phyloP scores from a whole-genome alignment of 2,329 filamentous ascomycete species.

The Epichloe scottii region DNA sequence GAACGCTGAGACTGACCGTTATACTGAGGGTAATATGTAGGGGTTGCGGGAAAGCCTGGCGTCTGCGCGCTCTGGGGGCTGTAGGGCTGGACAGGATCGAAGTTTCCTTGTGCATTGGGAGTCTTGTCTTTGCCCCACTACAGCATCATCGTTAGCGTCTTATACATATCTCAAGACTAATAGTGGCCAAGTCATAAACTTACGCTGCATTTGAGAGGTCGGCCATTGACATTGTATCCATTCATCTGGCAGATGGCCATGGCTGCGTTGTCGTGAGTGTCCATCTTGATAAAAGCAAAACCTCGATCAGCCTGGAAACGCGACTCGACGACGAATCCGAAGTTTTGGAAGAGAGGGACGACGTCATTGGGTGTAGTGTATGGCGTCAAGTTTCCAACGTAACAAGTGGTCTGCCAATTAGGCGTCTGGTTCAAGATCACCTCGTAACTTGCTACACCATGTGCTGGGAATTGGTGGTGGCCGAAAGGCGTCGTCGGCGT shows the following conservation, averaged over 20 bases:
- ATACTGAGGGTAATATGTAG: constrained; percentile 90
- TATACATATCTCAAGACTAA: not conserved
- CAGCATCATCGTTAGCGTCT: constrained; percentile 6
- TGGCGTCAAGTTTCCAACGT: constrained; percentile 93
- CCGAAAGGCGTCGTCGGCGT: constrained; percentile 93
- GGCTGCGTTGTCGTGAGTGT: constrained; percentile 91
- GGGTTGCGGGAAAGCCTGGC: constrained; percentile 63
- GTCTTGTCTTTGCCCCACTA: constrained; percentile 99
- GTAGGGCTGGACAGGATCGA: constrained; percentile 63
- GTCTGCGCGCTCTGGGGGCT: constrained; percentile 64
- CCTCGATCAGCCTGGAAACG: constrained; percentile 96
- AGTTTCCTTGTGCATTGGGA: constrained; percentile 51
- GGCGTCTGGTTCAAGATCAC: constrained; percentile 94
- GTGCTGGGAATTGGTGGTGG: constrained; percentile 94
- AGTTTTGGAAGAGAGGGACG: constrained; percentile 97
- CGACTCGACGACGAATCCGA: constrained; percentile 93
- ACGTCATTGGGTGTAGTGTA: constrained; percentile 96
- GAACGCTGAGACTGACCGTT: constrained; percentile 48
- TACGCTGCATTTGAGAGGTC: constrained; percentile 97
- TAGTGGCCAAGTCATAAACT: constrained; percentile 31
- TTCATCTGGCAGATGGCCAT: constrained; percentile 98
- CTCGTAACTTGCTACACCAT: constrained; percentile 93
- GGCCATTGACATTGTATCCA: constrained; percentile 94
- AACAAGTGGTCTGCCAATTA: constrained; percentile 96
- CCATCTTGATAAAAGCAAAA: constrained; percentile 99